These are phyloP conservation scores for Backusella liffmaniae DNA, from an alignment of 192 early-diverging fungal species.

Conservation along the genomic window DNA sequence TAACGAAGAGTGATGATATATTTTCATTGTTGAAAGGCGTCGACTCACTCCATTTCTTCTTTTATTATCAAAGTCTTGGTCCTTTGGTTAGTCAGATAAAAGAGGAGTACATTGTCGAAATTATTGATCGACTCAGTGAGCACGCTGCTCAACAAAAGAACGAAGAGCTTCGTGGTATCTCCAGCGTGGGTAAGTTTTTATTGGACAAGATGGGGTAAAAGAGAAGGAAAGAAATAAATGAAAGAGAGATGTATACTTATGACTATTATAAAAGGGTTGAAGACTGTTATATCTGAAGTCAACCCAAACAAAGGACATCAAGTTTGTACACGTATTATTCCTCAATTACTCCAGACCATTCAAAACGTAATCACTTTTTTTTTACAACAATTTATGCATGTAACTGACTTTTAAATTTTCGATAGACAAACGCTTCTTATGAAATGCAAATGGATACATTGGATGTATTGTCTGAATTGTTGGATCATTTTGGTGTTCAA, in stretches of 20 bases:
- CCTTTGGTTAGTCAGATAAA: constrained; percentile 76
- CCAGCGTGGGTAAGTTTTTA: constrained; percentile 64
- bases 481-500: constrained; percentile 66
- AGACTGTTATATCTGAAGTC: constrained; percentile 77
- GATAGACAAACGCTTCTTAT: constrained; percentile 44
- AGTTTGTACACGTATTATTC: constrained; percentile 64
- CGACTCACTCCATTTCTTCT: neutral
- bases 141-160: constrained; percentile 54
- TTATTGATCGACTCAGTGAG: constrained; percentile 68
- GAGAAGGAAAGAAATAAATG: neutral
- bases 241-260: neutral
- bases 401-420: neutral
- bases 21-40: too few species aligned
- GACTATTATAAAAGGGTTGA: constrained; percentile 38
- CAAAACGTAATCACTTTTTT: constrained; percentile 47
- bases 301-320: constrained; percentile 49
- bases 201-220: neutral
- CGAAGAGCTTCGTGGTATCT: constrained; percentile 79
- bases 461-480: constrained; percentile 73
- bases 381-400: neutral
- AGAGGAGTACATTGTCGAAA: constrained; percentile 63
- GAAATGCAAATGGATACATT: constrained; percentile 68
- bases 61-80: constrained; percentile 54
- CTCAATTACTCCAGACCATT: constrained; percentile 63
- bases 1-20: constrained; percentile 19